Evolutionary conservation across 192 early-diverging fungal species (phyloP), one percentile per base, ranked within the genome.

Genomic region (Entomortierella parvispora): DNA sequence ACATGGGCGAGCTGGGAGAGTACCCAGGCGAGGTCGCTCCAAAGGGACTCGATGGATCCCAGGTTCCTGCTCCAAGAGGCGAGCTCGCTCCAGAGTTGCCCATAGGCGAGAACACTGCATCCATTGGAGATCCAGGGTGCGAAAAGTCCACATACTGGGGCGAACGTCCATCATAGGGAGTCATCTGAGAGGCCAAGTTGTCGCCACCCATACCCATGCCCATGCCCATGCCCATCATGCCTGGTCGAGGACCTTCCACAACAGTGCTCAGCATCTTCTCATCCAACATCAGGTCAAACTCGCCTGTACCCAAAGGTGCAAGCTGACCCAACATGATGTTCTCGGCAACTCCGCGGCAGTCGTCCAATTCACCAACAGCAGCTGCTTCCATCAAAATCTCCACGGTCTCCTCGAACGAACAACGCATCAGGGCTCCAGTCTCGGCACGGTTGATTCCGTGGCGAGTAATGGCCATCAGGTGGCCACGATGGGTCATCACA

Each of bases 361-460:
- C 93, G 81, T 99, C 97, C 49, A 95, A 33, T 70, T 96, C 93
- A 61, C 96, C 97, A 22, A 89, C 88, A 42, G 91, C 89, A 5
- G 97, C 96, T 4, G 96, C 95, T 34, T 98, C 96, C 87, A 99
- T 92, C 66, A 99, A 87, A 79, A 98, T 91, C 84, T 99, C 97
- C 0, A 99, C 97, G 0, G 97, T 98, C 84, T 99, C 97, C 83
- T 99, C 97, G 58, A 99, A 99, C 11, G 97, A 96, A 60, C 93
- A 93, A 42, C 96, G 89, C 86, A 97, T 95, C 50, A 99, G 82
- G 11, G 94, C 95, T 49, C 95, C 96, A 2, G 95, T 93, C 68
- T 97, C 95, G 18, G 96, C 91, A 43, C 96, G 89, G 81, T 97
- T 99, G 79, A 99, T 99, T 77, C 97, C 97, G 67, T 98, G 96